These are phyloP conservation scores for Taiozyma sp. DNA, from an alignment of 1,139 yeast genomes.

Conservation along the genomic window DNA sequence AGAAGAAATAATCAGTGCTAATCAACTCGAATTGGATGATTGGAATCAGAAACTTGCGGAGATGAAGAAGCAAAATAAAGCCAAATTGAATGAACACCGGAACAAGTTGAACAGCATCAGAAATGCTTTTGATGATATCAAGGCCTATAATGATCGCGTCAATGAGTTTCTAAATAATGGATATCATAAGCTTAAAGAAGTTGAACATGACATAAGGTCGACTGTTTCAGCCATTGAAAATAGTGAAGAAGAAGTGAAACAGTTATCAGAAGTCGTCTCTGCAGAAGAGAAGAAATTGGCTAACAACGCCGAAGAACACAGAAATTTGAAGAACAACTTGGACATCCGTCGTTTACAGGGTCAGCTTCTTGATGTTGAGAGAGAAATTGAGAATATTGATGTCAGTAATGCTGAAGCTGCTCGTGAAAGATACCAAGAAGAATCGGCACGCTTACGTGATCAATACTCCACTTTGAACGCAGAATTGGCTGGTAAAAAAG, in stretches of 20 bases:
- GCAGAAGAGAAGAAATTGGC: conserved; percentile 35
- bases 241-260: conserved; percentile 44
- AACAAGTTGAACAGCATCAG: conserved; percentile 11
- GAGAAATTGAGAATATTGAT: conserved; percentile 40
- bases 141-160: conserved; percentile 8
- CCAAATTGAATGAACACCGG: conserved; percentile 4
- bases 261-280: conserved; percentile 24
- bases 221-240: conserved; percentile 30
- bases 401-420: conserved; percentile 60
- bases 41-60: conserved; percentile 10
- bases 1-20: conserved; percentile 9
- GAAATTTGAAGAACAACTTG: conserved; percentile 51
- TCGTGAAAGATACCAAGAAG: conserved; percentile 58
- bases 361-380: conserved; percentile 31
- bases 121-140: conserved; percentile 11
- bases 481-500: conserved; percentile 71
- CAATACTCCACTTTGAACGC: conserved; percentile 56
- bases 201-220: background rate
- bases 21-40: conserved; percentile 13
- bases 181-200: background rate
- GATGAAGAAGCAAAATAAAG: conserved; percentile 9
- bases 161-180: conserved; percentile 1
- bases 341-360: conserved; percentile 40
- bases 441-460: conserved; percentile 50
- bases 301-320: conserved; percentile 48